phyloP scores from a whole-genome alignment of 228 moss, liverwort and hornwort genomes.

The Sphagnum fallax region DNA sequence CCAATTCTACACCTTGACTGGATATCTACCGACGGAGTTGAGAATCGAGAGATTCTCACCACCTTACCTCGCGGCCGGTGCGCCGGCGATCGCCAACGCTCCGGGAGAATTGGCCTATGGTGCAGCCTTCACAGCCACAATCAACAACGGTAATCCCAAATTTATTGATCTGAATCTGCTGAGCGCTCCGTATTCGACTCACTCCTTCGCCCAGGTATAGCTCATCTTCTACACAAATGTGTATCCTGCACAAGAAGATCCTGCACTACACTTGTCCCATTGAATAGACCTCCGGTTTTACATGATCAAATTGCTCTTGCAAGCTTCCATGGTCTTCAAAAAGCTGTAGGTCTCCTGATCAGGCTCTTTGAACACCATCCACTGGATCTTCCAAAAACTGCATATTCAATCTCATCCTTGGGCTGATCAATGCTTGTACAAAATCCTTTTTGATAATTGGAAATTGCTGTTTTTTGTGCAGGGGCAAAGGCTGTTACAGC shows the following conservation, averaged over 20 bases:
- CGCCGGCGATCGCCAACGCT: conserved; percentile 30
- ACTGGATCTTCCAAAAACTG: not conserved
- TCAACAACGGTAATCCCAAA: conserved; percentile 16
- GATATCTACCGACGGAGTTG: conserved; percentile 42
- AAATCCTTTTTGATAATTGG: no score
- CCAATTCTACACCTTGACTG: conserved; percentile 46
- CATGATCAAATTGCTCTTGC: no score
- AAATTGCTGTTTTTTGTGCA: not conserved
- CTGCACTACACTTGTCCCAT: not conserved
- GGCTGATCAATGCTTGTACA: no score
- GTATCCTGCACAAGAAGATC: not conserved
- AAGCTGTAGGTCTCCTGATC: no score
- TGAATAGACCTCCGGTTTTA: no score
- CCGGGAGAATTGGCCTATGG: conserved; percentile 29
- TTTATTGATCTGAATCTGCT: conserved; percentile 42
- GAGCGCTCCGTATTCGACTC: conserved; percentile 57
- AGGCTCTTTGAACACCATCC: not conserved
- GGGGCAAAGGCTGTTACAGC: conserved; percentile 36
- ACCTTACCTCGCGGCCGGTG: conserved; percentile 24
- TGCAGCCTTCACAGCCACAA: conserved; percentile 35
- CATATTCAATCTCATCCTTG: not conserved
- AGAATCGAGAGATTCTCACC: conserved; percentile 52
- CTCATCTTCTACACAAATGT: not conserved
- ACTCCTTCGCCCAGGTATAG: conserved; percentile 43
- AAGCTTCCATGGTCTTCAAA: no score